phyloP scores from a whole-genome alignment of 805 yeast species.

The Huiozyma naganishii region DNA sequence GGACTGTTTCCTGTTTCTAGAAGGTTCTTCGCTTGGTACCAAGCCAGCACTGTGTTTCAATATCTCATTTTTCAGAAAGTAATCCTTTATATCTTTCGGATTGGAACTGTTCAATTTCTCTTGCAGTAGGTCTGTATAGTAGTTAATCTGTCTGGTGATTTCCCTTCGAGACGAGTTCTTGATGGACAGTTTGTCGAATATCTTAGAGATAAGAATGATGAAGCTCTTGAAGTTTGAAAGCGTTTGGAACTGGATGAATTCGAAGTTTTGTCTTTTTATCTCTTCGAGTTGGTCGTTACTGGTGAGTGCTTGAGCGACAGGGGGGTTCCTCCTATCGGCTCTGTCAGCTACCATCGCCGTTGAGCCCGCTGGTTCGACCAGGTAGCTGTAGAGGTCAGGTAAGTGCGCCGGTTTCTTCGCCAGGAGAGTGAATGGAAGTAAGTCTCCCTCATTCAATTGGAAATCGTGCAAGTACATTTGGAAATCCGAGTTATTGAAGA shows the following conservation, averaged over 20 bases:
- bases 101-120: conserved; percentile 14
- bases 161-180: conserved; percentile 18
- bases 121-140: conserved; percentile 14
- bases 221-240: conserved; percentile 19
- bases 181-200: conserved; percentile 21
- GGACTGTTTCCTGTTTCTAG: neutral
- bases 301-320: neutral
- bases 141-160: conserved; percentile 15
- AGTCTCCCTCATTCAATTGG: neutral
- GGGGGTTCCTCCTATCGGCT: neutral
- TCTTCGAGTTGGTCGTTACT: conserved; percentile 1
- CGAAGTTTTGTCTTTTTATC: conserved; percentile 9
- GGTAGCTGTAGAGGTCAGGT: conserved; percentile 5
- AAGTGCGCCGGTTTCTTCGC: neutral
- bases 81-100: conserved; percentile 13
- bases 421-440: conserved; percentile 7
- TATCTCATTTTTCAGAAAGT: conserved; percentile 8
- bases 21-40: neutral
- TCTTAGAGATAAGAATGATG: conserved; percentile 15
- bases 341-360: neutral
- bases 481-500: conserved; percentile 17
- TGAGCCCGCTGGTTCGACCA: conserved; percentile 1
- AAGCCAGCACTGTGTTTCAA: conserved; percentile 3
- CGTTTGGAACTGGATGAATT: conserved; percentile 22
- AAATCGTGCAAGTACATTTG: conserved; percentile 15